Percentiles rank a stretch among this genome's conserved stretches.
Evolutionary conservation across 495 filamentous ascomycete genomes (phyloP).

Genomic region (Eremomyces bilateralis): DNA sequence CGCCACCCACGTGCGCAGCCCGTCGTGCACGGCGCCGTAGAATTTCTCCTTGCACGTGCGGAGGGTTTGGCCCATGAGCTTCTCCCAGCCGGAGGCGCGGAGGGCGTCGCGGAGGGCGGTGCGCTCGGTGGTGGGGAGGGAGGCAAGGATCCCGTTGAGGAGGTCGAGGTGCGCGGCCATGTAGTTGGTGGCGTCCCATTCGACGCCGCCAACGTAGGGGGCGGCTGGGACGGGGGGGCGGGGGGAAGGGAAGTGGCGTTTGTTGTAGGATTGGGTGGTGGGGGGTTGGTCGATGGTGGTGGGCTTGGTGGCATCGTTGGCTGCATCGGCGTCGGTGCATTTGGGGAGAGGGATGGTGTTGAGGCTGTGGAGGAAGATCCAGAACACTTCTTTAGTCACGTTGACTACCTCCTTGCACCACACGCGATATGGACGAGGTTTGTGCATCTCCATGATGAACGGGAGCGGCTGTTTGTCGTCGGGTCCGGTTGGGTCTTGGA

Average conservation of each 20-base stretch:
- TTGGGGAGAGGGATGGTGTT: slow-evolving; percentile 52
- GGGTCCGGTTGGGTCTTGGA: slow-evolving; percentile 58
- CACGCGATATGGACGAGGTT: slow-evolving; percentile 67
- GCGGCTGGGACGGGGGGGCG: slow-evolving; percentile 82
- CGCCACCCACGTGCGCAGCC: slow-evolving; percentile 70
- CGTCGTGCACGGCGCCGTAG: slow-evolving; percentile 76
- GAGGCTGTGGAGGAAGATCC: slow-evolving; percentile 90
- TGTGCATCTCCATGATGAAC: slow-evolving; percentile 78
- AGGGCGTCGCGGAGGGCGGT: slow-evolving; percentile 60
- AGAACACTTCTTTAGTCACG: slow-evolving; percentile 96
- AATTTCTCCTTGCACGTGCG: slow-evolving; percentile 95
- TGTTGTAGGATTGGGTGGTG: slow-evolving; percentile 28
- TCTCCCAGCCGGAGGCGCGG: slow-evolving; percentile 75
- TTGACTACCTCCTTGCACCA: slow-evolving; percentile 85
- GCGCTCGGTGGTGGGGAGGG: slow-evolving; percentile 48
- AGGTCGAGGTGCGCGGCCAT: slow-evolving; percentile 81
- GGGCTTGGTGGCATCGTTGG: slow-evolving; percentile 1
- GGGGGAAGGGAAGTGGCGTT: slow-evolving; percentile 65
- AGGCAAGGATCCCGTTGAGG: slow-evolving; percentile 77
- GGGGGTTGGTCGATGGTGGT: slow-evolving; percentile 8
- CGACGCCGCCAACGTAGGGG: slow-evolving; percentile 91
- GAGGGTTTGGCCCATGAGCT: slow-evolving; percentile 60
- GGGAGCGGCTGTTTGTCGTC: slow-evolving; percentile 53
- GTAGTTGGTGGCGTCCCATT: slow-evolving; percentile 98
- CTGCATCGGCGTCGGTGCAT: slow-evolving; percentile 2